A percentile compares a stretch with the other conserved stretches of the same genome.
These are phyloP conservation scores for Plasmodium falciparum DNA, from an alignment of 169 alveolate species.

Conservation along the genomic window DNA sequence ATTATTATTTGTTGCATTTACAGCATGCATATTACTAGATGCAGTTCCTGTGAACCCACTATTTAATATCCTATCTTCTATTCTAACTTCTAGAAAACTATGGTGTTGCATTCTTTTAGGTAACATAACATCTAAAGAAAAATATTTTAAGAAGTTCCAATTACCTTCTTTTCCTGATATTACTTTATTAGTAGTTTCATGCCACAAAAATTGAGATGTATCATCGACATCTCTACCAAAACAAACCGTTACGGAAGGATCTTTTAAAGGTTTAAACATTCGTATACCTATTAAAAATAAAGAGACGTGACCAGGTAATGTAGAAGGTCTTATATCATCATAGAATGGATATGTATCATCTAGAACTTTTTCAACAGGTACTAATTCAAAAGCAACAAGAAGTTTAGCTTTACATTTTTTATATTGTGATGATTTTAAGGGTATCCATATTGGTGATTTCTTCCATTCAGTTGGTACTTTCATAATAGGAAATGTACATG, in stretches of 20 bases:
- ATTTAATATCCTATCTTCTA: conserved; percentile 70
- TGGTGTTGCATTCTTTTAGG: conserved; percentile 92
- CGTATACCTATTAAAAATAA: conserved; percentile 90
- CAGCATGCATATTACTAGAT: conserved; percentile 8
- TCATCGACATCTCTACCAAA: conserved; percentile 89
- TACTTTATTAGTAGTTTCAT: conserved; percentile 84
- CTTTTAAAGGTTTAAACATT: conserved; percentile 86
- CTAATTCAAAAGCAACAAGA: conserved; percentile 90
- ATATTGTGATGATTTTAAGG: conserved; percentile 86
- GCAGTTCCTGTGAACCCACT: conserved; percentile 27
- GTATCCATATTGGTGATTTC: conserved; percentile 91
- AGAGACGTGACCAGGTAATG: conserved; percentile 85
- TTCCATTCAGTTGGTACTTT: conserved; percentile 92
- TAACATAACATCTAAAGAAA: conserved; percentile 80
- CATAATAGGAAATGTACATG: conserved; percentile 83
- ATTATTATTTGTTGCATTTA: conserved; percentile 57
- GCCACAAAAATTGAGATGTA: conserved; percentile 86
- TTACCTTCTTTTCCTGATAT: conserved; percentile 82
- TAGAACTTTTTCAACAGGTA: conserved; percentile 83
- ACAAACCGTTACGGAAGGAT: conserved; percentile 88
- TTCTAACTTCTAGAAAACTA: conserved; percentile 83
- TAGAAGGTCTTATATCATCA: conserved; percentile 92
- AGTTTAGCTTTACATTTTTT: conserved; percentile 88
- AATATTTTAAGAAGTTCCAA: conserved; percentile 82
- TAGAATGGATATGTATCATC: conserved; percentile 87